A percentile compares a stretch with the other conserved stretches of the same genome.
Conservation (phyloP, 2,329 filamentous ascomycete species). For the Aspergillus calidoustus region DNA sequence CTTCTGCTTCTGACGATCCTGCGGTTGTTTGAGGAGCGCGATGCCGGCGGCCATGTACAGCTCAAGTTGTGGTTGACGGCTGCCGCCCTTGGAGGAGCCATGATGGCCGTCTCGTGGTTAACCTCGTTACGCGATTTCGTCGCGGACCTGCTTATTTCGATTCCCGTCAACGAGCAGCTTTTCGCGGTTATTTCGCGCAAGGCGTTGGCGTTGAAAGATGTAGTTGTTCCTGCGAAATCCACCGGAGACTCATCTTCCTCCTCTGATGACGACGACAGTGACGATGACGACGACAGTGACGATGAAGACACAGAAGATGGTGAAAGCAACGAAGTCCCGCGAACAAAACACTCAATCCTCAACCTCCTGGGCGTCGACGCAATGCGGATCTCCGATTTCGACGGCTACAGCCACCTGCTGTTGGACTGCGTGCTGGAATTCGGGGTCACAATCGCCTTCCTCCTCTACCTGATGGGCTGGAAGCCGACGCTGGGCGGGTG, state of each 20-base stretch:
- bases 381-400: slow-evolving; percentile 70
- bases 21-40: slow-evolving; percentile 63
- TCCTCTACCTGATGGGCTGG: slow-evolving; percentile 72
- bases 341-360: slow-evolving; percentile 59
- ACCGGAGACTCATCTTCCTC: not conserved
- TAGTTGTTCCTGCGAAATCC: slow-evolving; percentile 42
- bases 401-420: slow-evolving; percentile 67
- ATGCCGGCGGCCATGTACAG: slow-evolving; percentile 52
- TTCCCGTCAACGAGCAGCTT: slow-evolving; percentile 70
- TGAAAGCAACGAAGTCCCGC: slow-evolving; percentile 54
- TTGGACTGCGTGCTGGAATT: slow-evolving; percentile 66
- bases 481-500: slow-evolving; percentile 68
- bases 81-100: slow-evolving; percentile 63
- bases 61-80: slow-evolving; percentile 60
- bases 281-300: slow-evolving; percentile 50
- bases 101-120: slow-evolving; percentile 60
- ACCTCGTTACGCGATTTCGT: slow-evolving; percentile 50
- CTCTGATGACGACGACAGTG: slow-evolving; percentile 39
- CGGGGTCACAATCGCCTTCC: slow-evolving; percentile 66
- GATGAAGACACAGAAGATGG: slow-evolving; percentile 46
- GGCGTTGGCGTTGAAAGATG: slow-evolving; percentile 73
- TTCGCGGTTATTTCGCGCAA: slow-evolving; percentile 75
- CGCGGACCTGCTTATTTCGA: slow-evolving; percentile 17
- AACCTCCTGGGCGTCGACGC: slow-evolving; percentile 77
- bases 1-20: slow-evolving; percentile 69